These are phyloP conservation scores for Hypocreales sp. DNA, from an alignment of 2,329 filamentous ascomycete genomes.

Conservation along the genomic window DNA sequence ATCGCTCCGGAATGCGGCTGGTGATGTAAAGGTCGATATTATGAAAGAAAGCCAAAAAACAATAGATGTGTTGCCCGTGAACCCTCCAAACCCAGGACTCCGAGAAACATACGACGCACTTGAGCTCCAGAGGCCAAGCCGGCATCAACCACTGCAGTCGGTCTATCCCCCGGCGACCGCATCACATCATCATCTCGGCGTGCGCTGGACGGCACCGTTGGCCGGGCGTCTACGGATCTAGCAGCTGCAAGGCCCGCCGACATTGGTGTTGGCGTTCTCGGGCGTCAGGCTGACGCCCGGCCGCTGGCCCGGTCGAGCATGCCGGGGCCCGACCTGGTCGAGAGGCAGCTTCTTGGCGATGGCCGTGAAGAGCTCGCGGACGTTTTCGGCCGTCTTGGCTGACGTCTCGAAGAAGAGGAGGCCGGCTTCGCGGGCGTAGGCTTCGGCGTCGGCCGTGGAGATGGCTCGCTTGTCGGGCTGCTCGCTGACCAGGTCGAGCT, in stretches of 20 bases:
- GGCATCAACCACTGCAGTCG: slow-evolving; percentile 10
- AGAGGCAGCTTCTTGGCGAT: slow-evolving; percentile 96
- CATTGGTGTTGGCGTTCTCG: slow-evolving; percentile 42
- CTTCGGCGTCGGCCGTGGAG: slow-evolving; percentile 74
- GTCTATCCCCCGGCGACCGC: slow-evolving; percentile 11
- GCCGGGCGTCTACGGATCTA: no score
- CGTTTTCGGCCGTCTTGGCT: slow-evolving; percentile 93
- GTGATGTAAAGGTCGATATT: no score
- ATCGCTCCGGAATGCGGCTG: no score
- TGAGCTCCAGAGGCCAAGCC: slow-evolving; percentile 12
- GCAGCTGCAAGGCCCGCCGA: slow-evolving; percentile 39
- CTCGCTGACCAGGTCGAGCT: slow-evolving; percentile 88
- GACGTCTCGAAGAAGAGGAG: slow-evolving; percentile 98
- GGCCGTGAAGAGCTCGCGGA: slow-evolving; percentile 86
- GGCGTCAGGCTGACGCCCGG: slow-evolving; percentile 41
- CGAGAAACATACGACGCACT: slow-evolving; percentile 20
- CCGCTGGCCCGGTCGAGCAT: slow-evolving; percentile 52
- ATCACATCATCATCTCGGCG: no score
- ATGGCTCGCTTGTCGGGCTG: slow-evolving; percentile 94
- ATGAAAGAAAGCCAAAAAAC: slow-evolving; percentile 10
- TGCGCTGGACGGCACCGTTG: no score
- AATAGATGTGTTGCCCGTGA: slow-evolving; percentile 20
- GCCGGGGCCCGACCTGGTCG: slow-evolving; percentile 87
- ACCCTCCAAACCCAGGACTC: slow-evolving; percentile 24
- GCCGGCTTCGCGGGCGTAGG: slow-evolving; percentile 84